Evolutionary conservation across 2,329 filamentous ascomycete species (phyloP).

Genomic region (Cadophora gregata): DNA sequence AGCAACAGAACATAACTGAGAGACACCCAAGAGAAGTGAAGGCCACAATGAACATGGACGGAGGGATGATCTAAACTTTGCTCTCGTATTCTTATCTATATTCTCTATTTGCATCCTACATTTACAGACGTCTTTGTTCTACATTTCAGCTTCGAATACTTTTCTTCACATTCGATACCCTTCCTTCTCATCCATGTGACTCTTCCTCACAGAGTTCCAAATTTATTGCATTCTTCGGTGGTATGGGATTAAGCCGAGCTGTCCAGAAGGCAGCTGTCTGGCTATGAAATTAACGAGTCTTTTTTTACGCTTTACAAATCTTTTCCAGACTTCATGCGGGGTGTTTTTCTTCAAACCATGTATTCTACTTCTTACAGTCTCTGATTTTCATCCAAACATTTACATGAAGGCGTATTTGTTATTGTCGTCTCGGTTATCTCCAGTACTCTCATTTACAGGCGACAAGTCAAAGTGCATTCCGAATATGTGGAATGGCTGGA

Average conservation of each 20-base stretch:
- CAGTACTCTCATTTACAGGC: conserved; percentile 15
- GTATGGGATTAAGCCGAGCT: conserved; percentile 20
- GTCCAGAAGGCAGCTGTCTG: conserved; percentile 18
- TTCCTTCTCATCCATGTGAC: conserved; percentile 25
- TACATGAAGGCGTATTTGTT: conserved; percentile 30
- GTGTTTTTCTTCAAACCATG: conserved; percentile 28
- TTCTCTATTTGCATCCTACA: conserved; percentile 23
- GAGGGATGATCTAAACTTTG: conserved; percentile 44
- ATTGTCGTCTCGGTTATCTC: conserved; percentile 3
- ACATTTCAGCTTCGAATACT: conserved; percentile 1
- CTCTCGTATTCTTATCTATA: neutral
- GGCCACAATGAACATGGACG: conserved; percentile 41
- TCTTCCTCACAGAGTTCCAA: conserved; percentile 10
- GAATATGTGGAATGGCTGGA: conserved; percentile 14
- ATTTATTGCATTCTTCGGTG: conserved; percentile 29
- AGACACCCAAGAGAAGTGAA: conserved; percentile 44
- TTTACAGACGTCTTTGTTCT: conserved; percentile 27
- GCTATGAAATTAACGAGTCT: conserved; percentile 30
- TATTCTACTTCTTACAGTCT: conserved; percentile 42
- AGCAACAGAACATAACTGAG: conserved; percentile 30
- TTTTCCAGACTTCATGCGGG: neutral
- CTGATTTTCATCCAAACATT: conserved; percentile 29
- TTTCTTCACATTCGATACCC: conserved; percentile 37
- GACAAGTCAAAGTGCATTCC: neutral
- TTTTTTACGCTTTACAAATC: neutral